Percentiles rank a stretch among this genome's conserved stretches.
These are phyloP conservation scores for Lithospermum erythrorhizon DNA, from an alignment of 257 asterid genomes.

Conservation along the genomic window DNA sequence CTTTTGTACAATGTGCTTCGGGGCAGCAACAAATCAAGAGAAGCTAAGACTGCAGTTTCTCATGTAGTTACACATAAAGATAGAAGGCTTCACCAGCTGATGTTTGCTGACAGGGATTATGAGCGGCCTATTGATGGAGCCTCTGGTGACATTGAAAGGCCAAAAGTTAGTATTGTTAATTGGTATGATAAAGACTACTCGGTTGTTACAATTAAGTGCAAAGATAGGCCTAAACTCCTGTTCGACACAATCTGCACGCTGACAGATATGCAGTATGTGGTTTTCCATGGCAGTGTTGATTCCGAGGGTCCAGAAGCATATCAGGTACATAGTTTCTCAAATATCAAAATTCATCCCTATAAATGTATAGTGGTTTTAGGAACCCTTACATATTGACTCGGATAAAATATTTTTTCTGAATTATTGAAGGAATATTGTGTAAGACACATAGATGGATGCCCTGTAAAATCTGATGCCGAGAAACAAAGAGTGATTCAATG, in stretches of 20 bases:
- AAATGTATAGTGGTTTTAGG: not conserved
- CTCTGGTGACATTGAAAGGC: constrained; percentile 17
- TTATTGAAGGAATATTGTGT: constrained; percentile 65
- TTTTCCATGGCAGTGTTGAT: constrained; percentile 46
- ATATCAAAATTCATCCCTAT: not conserved
- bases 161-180: constrained; percentile 33
- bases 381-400: constrained; percentile 5
- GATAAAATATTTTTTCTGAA: constrained; percentile 3
- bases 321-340: constrained; percentile 27
- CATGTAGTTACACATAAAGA: constrained; percentile 49
- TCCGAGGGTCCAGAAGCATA: constrained; percentile 48
- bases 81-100: constrained; percentile 72
- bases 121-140: constrained; percentile 19
- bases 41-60: constrained; percentile 60
- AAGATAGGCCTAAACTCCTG: constrained; percentile 53
- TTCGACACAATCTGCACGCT: constrained; percentile 60
- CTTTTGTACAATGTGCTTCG: constrained; percentile 56
- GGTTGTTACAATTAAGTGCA: constrained; percentile 35
- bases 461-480: constrained; percentile 52
- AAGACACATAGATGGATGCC: constrained; percentile 53
- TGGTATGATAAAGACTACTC: constrained; percentile 45
- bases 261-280: constrained; percentile 61
- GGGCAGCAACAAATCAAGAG: constrained; percentile 51
- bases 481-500: constrained; percentile 51
- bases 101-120: constrained; percentile 63